These are phyloP conservation scores for Hypoxylon cercidicola DNA, from an alignment of 495 filamentous ascomycete genomes.

Conservation along the genomic window DNA sequence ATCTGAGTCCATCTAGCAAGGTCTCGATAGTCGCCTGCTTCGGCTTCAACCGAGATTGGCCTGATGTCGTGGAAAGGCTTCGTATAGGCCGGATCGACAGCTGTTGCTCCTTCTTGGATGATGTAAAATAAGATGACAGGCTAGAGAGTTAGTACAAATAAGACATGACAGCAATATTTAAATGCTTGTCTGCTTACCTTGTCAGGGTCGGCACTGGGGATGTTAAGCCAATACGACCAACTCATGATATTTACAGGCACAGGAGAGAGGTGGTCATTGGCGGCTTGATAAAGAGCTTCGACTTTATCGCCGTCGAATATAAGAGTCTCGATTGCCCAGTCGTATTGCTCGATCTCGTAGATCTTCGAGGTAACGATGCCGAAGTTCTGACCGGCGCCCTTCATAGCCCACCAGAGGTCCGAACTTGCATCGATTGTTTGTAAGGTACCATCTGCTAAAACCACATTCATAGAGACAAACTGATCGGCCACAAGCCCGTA, in stretches of 20 bases:
- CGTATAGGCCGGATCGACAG: constrained; percentile 54
- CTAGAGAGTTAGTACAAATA: constrained; percentile 25
- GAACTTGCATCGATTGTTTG: constrained; percentile 36
- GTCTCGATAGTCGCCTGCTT: constrained; percentile 55
- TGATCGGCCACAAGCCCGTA: constrained; percentile 61
- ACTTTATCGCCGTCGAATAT: constrained; percentile 61
- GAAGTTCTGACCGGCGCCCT: constrained; percentile 55
- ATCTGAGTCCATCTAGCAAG: constrained; percentile 57
- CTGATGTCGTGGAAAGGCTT: constrained; percentile 57
- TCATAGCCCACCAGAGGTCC: constrained; percentile 54
- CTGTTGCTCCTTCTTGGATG: constrained; percentile 60
- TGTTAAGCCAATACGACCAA: constrained; percentile 63
- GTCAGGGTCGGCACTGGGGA: constrained; percentile 50
- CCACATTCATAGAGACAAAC: constrained; percentile 54
- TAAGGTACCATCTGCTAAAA: constrained; percentile 56
- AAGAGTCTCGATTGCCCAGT: constrained; percentile 58
- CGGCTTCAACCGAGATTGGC: constrained; percentile 48
- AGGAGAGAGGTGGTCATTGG: constrained; percentile 56
- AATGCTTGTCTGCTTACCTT: constrained; percentile 42
- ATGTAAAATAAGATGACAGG: constrained; percentile 63
- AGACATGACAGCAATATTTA: background rate
- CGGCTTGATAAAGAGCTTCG: constrained; percentile 57
- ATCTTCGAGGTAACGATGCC: constrained; percentile 48
- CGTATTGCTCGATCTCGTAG: constrained; percentile 39
- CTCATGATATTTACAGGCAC: constrained; percentile 58